Conservation (phyloP, 805 yeast species). For the Diddensiella transvaalensis region DNA sequence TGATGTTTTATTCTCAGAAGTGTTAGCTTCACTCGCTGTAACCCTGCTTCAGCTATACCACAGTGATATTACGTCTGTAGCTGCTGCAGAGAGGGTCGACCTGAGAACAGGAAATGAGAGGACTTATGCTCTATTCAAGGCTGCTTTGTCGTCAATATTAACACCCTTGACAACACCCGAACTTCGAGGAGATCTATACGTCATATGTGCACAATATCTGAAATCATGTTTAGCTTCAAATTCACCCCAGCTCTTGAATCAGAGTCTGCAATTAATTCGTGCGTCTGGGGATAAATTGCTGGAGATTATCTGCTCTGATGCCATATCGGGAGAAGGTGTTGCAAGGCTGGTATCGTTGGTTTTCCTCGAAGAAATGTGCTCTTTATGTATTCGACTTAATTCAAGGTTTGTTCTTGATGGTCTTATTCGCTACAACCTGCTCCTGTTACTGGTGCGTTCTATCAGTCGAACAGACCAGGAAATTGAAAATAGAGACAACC, state of each 20-base stretch:
- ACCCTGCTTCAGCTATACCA: slow-evolving; percentile 63
- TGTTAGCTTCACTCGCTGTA: slow-evolving; percentile 71
- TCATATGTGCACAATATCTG: slow-evolving; percentile 63
- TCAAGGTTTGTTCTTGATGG: slow-evolving; percentile 56
- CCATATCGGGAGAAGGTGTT: slow-evolving; percentile 73
- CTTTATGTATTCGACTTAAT: slow-evolving; percentile 48
- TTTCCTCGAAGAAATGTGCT: slow-evolving; percentile 65
- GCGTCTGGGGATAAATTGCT: slow-evolving; percentile 59
- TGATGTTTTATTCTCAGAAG: slow-evolving; percentile 67
- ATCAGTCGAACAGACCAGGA: slow-evolving; percentile 67
- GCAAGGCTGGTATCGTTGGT: slow-evolving; percentile 71
- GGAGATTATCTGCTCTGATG: slow-evolving; percentile 68
- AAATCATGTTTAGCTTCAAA: slow-evolving; percentile 23
- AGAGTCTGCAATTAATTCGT: slow-evolving; percentile 51
- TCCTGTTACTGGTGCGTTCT: slow-evolving; percentile 62
- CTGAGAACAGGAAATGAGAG: slow-evolving; percentile 37
- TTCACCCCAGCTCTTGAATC: slow-evolving; percentile 33
- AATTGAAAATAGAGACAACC: slow-evolving; percentile 33
- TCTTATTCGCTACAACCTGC: slow-evolving; percentile 61
- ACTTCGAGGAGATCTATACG: slow-evolving; percentile 76
- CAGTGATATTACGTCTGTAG: slow-evolving; percentile 30
- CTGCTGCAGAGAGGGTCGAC: slow-evolving; percentile 4
- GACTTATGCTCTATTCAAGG: slow-evolving; percentile 64
- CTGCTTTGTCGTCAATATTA: slow-evolving; percentile 69
- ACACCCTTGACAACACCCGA: slow-evolving; percentile 64